Conservation (phyloP, 2,329 filamentous ascomycete species). For the Peltaster fructicola region DNA sequence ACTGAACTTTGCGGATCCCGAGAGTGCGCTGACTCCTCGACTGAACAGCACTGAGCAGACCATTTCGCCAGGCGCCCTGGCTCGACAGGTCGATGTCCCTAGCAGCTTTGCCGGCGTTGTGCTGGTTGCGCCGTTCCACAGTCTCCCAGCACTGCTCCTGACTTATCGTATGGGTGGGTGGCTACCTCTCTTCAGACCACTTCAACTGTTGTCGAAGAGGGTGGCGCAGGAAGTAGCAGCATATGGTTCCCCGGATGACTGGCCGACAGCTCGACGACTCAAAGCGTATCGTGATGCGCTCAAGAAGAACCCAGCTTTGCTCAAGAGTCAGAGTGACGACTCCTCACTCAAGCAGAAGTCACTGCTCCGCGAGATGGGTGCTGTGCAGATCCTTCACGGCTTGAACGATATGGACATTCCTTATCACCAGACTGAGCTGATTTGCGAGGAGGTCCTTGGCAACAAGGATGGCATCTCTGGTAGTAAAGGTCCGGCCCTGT, state of each 20-base stretch:
- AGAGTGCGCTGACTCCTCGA: not conserved
- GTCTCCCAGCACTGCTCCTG: constrained; percentile 52
- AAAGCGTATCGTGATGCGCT: constrained; percentile 41
- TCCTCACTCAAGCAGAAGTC: constrained; percentile 18
- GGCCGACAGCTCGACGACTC: constrained; percentile 56
- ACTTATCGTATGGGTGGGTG: constrained; percentile 65
- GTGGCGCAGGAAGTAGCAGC: too few species aligned
- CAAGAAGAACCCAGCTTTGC: constrained; percentile 16
- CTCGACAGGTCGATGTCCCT: constrained; percentile 3
- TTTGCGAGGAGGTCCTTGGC: constrained; percentile 43
- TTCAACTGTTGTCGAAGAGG: constrained; percentile 46
- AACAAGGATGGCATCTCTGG: constrained; percentile 24
- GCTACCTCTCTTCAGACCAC: constrained; percentile 61
- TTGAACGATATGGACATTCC: constrained; percentile 69
- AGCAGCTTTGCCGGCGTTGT: constrained; percentile 63
- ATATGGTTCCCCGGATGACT: too few species aligned
- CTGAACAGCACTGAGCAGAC: constrained; percentile 7
- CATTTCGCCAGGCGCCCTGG: constrained; percentile 1
- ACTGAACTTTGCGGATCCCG: constrained; percentile 41
- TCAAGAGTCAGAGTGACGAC: constrained; percentile 22
- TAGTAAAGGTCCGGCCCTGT: constrained; percentile 11
- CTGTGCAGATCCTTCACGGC: constrained; percentile 62
- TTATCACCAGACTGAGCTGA: constrained; percentile 46
- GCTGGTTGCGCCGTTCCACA: constrained; percentile 64
- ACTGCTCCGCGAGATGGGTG: constrained; percentile 13